These are phyloP conservation scores for Thraustotheca clavata DNA, from an alignment of 352 stramenopile genomes.

Conservation along the genomic window DNA sequence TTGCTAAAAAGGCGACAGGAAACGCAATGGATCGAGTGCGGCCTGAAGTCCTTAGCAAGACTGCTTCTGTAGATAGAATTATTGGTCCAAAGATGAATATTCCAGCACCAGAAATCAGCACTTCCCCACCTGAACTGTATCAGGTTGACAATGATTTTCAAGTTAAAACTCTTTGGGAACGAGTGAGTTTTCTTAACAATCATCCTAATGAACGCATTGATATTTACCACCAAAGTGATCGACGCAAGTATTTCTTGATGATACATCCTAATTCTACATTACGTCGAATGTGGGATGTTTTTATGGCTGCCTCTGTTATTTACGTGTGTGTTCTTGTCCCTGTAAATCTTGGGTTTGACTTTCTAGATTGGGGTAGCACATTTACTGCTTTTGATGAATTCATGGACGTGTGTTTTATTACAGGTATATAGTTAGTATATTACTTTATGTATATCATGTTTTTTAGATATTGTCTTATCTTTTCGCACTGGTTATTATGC, in stretches of 20 bases:
- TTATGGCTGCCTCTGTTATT: constrained; percentile 56
- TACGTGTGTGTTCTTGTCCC: constrained; percentile 66
- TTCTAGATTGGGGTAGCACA: constrained; percentile 42
- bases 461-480: constrained; percentile 67
- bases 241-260: constrained; percentile 52
- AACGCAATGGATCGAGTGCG: too few relatives aligned
- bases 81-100: too few relatives aligned
- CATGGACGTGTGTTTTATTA: constrained; percentile 72
- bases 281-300: constrained; percentile 55
- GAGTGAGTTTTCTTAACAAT: not conserved
- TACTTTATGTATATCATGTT: not conserved
- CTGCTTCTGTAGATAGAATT: too few relatives aligned
- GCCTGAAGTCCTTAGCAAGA: too few relatives aligned
- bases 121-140: too few relatives aligned
- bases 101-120: too few relatives aligned
- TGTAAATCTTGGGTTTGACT: constrained; percentile 41
- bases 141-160: too few relatives aligned
- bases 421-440: constrained; percentile 23
- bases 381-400: constrained; percentile 45
- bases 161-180: not conserved
- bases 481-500: constrained; percentile 63
- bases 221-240: constrained; percentile 62
- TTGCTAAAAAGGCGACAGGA: too few relatives aligned
- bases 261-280: constrained; percentile 74
- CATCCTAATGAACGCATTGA: constrained; percentile 40